Conservation (phyloP, 2,329 filamentous ascomycete species). For the Penicillium nordicum region DNA sequence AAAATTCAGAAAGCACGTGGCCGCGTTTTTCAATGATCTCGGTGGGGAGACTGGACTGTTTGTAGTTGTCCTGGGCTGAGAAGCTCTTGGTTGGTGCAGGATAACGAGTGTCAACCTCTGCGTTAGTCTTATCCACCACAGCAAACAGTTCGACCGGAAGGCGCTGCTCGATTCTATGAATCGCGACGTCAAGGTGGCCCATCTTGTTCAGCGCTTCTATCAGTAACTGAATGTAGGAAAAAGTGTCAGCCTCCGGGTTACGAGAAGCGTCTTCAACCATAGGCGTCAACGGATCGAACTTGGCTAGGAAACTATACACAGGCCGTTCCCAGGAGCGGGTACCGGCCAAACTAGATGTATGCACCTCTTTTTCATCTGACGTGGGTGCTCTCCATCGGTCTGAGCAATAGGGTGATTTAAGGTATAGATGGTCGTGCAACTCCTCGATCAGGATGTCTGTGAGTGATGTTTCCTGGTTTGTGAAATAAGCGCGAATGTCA, state of each 20-base stretch:
- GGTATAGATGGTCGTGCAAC: conserved; percentile 91
- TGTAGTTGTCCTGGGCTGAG: conserved; percentile 44
- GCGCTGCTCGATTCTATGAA: conserved; percentile 87
- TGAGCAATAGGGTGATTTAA: conserved; percentile 96
- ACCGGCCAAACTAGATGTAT: conserved; percentile 25
- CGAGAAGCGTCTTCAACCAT: conserved; percentile 84
- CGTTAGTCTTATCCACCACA: conserved; percentile 91
- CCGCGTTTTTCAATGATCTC: conserved; percentile 73
- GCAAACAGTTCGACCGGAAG: conserved; percentile 90
- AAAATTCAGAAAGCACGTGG: conserved; percentile 82
- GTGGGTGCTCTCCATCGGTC: conserved; percentile 83
- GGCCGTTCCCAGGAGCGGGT: conserved; percentile 50
- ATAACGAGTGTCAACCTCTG: conserved; percentile 87
- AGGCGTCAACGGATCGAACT: conserved; percentile 52
- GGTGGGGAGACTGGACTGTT: conserved; percentile 56
- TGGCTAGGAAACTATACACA: conserved; percentile 56
- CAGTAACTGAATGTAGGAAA: conserved; percentile 83
- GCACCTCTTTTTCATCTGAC: conserved; percentile 36
- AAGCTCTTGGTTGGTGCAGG: conserved; percentile 66
- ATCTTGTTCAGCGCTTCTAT: conserved; percentile 89
- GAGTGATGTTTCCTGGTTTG: conserved; percentile 86
- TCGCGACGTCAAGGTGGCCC: conserved; percentile 76
- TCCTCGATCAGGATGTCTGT: conserved; percentile 97
- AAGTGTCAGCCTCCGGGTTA: conserved; percentile 93
- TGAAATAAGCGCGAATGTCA: conserved; percentile 81